A percentile compares a stretch with the other conserved stretches of the same genome.
phyloP scores from a whole-genome alignment of 1,284 basidiomycete species.

The Violaceomyces palustris region DNA sequence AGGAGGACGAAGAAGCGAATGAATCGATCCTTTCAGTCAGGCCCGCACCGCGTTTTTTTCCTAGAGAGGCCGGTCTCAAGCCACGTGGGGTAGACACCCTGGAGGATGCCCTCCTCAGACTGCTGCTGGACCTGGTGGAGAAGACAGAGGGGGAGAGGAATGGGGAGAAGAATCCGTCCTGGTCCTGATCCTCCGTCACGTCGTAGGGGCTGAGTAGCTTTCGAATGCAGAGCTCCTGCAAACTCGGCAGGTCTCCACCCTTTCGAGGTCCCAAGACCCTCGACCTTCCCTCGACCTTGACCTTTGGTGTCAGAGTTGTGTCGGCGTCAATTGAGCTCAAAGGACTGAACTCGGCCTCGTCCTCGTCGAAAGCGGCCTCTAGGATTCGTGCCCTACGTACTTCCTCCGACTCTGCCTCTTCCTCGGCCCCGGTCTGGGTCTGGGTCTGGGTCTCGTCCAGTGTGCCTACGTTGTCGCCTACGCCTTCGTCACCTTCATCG shows the following conservation, averaged over 20 bases:
- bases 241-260: constrained; percentile 13
- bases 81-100: constrained; percentile 9
- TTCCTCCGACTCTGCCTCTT: constrained; percentile 13
- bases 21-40: constrained; percentile 7
- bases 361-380: constrained; percentile 24
- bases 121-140: constrained; percentile 6
- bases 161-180: constrained; percentile 12
- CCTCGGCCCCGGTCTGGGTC: neutral
- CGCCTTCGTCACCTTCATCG: constrained; percentile 6
- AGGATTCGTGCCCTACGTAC: constrained; percentile 12
- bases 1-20: constrained; percentile 18
- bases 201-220: constrained; percentile 32
- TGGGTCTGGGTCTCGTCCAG: too few relatives aligned
- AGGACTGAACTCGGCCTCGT: constrained; percentile 3
- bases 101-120: constrained; percentile 14
- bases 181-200: constrained; percentile 7
- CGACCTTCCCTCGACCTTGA: constrained; percentile 14
- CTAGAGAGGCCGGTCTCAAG: too few relatives aligned
- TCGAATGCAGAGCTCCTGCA: constrained; percentile 41
- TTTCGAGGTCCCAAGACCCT: constrained; percentile 23
- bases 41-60: too few relatives aligned
- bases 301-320: neutral
- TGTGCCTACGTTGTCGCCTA: too few relatives aligned
- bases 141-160: constrained; percentile 22
- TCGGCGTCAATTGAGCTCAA: neutral